Conservation (phyloP, 148 eudicot species). For the Silene latifolia region DNA sequence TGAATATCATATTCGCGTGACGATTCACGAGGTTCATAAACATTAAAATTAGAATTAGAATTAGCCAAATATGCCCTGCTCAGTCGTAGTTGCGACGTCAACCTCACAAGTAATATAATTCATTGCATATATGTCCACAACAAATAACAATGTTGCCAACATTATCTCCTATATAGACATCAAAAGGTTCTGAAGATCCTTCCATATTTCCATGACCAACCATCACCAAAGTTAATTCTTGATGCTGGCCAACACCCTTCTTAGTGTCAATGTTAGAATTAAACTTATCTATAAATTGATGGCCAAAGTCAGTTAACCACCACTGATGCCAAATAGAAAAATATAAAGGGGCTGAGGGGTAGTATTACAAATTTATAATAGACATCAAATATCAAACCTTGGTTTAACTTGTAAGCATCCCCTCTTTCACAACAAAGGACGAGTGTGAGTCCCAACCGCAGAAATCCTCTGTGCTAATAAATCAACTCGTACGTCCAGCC, state of each 20-base stretch:
- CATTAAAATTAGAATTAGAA: conserved; percentile 12
- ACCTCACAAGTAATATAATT: conserved; percentile 27
- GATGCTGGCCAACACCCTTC: no score
- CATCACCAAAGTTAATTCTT: conserved; percentile 13
- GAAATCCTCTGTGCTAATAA: no score
- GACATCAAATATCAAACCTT: no score
- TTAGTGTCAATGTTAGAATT: conserved; percentile 16
- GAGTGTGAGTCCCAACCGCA: no score
- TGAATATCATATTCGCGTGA: no score
- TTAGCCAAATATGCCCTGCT: conserved; percentile 15
- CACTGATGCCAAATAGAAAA: no score
- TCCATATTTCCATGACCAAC: conserved; percentile 22
- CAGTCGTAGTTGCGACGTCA: conserved; percentile 15
- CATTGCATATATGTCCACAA: neutral
- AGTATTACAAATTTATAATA: no score
- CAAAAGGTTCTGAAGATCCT: conserved; percentile 25
- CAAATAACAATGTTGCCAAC: conserved; percentile 3
- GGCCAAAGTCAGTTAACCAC: no score
- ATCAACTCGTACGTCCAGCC: no score
- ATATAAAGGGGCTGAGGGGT: no score
- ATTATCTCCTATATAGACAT: conserved; percentile 14
- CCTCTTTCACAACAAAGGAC: no score
- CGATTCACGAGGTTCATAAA: conserved; percentile 14
- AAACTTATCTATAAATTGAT: conserved; percentile 15
- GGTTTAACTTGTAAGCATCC: no score